Evolutionary conservation across 2,329 filamentous ascomycete genomes (phyloP).

Genomic region (Setomelanomma holmii): DNA sequence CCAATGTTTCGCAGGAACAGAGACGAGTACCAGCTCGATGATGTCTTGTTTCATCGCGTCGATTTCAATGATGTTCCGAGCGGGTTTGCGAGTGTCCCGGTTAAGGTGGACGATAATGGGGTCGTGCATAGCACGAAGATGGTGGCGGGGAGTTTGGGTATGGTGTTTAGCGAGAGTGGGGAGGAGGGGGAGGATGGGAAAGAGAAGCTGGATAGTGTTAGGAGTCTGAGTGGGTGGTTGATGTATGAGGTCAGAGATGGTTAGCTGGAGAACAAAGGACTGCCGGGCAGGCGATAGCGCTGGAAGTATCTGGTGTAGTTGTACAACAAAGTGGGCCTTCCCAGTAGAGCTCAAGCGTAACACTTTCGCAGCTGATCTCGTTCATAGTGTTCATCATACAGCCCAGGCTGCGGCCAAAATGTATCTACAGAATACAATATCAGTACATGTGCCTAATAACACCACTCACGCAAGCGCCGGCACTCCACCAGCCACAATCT

Average conservation of each 20-base stretch:
- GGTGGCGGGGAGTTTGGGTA: slow-evolving; percentile 18
- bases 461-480: slow-evolving; percentile 39
- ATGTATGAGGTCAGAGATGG: slow-evolving; percentile 14
- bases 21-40: no score
- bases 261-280: neutral
- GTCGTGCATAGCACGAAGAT: slow-evolving; percentile 11
- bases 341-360: no score
- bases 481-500: slow-evolving; percentile 48
- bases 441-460: slow-evolving; percentile 16
- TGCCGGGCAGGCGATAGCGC: neutral
- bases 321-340: no score
- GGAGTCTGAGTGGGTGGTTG: slow-evolving; percentile 18
- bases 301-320: no score
- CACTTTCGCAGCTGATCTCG: no score
- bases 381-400: no score
- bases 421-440: slow-evolving; percentile 33
- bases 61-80: slow-evolving; percentile 9
- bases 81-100: slow-evolving; percentile 11
- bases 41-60: slow-evolving; percentile 6
- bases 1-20: no score
- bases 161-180: slow-evolving; percentile 8
- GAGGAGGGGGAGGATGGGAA: neutral
- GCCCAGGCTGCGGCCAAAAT: slow-evolving; percentile 1
- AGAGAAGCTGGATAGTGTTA: slow-evolving; percentile 13
- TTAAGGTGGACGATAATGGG: slow-evolving; percentile 18